Conservation (phyloP, 495 filamentous ascomycete species). For the Aspergillus baeticus region DNA sequence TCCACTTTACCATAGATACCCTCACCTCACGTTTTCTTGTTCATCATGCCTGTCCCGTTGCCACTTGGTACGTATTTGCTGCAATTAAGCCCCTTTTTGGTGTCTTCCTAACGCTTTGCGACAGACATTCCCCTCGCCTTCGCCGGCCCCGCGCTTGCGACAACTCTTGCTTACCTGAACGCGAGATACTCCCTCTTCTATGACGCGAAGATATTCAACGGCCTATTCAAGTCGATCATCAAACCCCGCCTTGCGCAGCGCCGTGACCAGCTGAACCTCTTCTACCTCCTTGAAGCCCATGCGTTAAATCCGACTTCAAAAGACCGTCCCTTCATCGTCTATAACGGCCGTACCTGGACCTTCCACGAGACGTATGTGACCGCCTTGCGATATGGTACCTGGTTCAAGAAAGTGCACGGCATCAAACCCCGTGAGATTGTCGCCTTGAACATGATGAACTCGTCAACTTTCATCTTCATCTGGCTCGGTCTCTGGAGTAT, state of each 20-base stretch:
- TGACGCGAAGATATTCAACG: slow-evolving; percentile 58
- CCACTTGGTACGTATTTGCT: background rate
- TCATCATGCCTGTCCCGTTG: slow-evolving; percentile 2
- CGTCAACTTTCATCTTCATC: slow-evolving; percentile 78
- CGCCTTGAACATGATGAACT: slow-evolving; percentile 87
- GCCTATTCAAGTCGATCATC: slow-evolving; percentile 43
- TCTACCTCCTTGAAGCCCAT: slow-evolving; percentile 74
- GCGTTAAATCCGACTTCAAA: slow-evolving; percentile 58
- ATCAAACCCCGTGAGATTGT: slow-evolving; percentile 79
- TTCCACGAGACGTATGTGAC: slow-evolving; percentile 78
- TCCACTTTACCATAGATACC: background rate
- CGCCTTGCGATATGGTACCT: slow-evolving; percentile 75
- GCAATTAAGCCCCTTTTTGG: too few species aligned
- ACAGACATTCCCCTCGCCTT: slow-evolving; percentile 47
- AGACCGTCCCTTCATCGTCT: slow-evolving; percentile 65
- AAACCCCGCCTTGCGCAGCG: slow-evolving; percentile 42
- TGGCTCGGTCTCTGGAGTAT: slow-evolving; percentile 85
- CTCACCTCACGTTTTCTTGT: background rate
- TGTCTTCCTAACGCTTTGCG: background rate
- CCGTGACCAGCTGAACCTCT: slow-evolving; percentile 66
- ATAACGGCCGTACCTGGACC: slow-evolving; percentile 73
- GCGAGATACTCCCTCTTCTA: slow-evolving; percentile 66
- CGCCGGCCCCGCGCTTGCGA: slow-evolving; percentile 62
- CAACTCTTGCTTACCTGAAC: slow-evolving; percentile 77
- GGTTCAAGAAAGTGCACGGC: slow-evolving; percentile 69